Evolutionary conservation across 179 eudicot genomes (phyloP).

Genomic region (Monotropa hypopitys): DNA sequence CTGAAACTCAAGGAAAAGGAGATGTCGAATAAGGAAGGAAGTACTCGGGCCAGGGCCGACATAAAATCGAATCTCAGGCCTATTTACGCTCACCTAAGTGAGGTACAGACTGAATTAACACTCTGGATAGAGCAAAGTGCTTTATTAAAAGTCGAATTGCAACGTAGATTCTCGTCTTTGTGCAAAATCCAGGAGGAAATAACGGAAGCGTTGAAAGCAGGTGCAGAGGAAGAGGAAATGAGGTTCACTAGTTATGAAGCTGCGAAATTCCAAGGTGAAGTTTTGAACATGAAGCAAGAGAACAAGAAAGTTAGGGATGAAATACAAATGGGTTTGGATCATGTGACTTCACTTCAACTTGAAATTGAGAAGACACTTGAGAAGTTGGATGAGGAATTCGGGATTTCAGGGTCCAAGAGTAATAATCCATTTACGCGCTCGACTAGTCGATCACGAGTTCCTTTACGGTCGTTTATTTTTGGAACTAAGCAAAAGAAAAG

Average conservation of each 20-base stretch:
- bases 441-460: constrained; percentile 23
- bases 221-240: constrained; percentile 63
- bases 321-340: constrained; percentile 62
- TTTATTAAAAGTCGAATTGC: constrained; percentile 52
- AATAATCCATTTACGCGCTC: constrained; percentile 18
- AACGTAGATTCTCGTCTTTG: constrained; percentile 47
- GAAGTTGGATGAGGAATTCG: constrained; percentile 45
- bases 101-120: constrained; percentile 54
- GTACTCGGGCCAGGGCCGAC: constrained; percentile 20
- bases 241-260: constrained; percentile 67
- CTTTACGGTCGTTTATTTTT: constrained; percentile 64
- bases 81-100: constrained; percentile 62
- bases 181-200: constrained; percentile 64
- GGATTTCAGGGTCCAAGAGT: constrained; percentile 27
- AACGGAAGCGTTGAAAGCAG: constrained; percentile 39
- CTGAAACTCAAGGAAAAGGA: constrained; percentile 34
- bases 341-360: constrained; percentile 44
- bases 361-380: constrained; percentile 48
- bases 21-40: constrained; percentile 33
- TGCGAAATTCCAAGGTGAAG: constrained; percentile 85
- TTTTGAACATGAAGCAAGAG: constrained; percentile 89
- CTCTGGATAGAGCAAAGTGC: constrained; percentile 63
- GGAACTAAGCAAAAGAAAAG: constrained; percentile 54
- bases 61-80: constrained; percentile 57
- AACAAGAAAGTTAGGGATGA: constrained; percentile 71